phyloP scores from a whole-genome alignment of 73 alveolate species.

The Breviolum minutum region DNA sequence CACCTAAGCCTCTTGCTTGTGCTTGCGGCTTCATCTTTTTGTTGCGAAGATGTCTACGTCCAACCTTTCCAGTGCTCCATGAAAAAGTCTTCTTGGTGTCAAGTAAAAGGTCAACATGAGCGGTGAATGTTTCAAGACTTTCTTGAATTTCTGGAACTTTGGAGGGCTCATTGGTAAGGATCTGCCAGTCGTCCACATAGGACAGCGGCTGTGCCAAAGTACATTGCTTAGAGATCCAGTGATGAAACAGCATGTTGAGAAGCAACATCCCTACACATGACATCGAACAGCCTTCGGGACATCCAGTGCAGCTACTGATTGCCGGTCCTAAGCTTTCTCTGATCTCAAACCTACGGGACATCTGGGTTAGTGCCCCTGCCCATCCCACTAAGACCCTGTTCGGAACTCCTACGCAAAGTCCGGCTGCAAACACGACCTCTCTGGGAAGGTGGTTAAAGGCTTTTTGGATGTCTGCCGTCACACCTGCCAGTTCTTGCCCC shows the following conservation, averaged over 20 bases:
- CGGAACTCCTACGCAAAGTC: background rate
- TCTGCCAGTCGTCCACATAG: background rate
- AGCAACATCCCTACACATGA: background rate
- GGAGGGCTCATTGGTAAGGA: background rate
- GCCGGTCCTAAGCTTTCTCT: background rate
- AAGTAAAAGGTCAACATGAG: background rate
- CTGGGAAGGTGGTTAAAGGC: background rate
- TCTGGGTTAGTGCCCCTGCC: background rate
- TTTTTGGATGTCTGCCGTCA: background rate
- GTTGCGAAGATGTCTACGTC: background rate
- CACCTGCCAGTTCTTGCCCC: background rate
- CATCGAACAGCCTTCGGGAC: background rate
- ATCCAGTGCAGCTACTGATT: background rate
- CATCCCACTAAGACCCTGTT: background rate
- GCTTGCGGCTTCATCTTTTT: too few species aligned
- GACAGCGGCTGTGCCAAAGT: background rate
- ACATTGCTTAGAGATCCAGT: background rate
- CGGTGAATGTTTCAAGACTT: background rate
- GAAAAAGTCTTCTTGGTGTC: background rate
- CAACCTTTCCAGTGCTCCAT: background rate
- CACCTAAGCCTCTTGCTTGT: background rate
- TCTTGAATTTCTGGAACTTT: background rate
- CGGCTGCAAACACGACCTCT: background rate
- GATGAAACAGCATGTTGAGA: background rate
- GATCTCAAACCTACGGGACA: background rate